Conservation (phyloP, 2,329 filamentous ascomycete genomes). For the Penicillium sp. region DNA sequence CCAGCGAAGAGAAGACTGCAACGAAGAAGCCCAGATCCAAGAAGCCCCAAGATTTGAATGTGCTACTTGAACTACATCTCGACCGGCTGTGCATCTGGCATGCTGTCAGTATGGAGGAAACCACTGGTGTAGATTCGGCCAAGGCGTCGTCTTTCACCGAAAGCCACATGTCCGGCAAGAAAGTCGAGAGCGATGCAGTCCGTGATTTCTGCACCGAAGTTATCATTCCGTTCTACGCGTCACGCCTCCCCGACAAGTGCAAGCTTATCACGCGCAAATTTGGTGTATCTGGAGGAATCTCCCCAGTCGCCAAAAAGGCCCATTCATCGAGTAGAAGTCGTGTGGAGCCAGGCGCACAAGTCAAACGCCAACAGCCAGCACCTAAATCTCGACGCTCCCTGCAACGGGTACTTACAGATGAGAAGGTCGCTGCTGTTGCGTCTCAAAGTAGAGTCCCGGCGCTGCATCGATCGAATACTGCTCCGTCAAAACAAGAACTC, state of each 20-base stretch:
- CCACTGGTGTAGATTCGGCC: slow-evolving; percentile 30
- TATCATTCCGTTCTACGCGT: slow-evolving; percentile 54
- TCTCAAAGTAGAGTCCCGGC: slow-evolving; percentile 42
- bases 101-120: slow-evolving; percentile 48
- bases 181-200: slow-evolving; percentile 48
- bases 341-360: slow-evolving; percentile 35
- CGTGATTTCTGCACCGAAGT: slow-evolving; percentile 57
- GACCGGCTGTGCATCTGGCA: slow-evolving; percentile 58
- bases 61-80: slow-evolving; percentile 52
- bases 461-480: slow-evolving; percentile 48
- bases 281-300: slow-evolving; percentile 46
- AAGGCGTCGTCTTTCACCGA: slow-evolving; percentile 33
- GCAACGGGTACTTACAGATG: slow-evolving; percentile 53
- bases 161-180: slow-evolving; percentile 36
- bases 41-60: slow-evolving; percentile 47
- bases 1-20: slow-evolving; percentile 19
- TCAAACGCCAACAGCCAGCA: slow-evolving; percentile 33
- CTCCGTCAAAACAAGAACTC: slow-evolving; percentile 41
- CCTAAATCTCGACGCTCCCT: slow-evolving; percentile 44
- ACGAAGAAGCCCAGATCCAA: slow-evolving; percentile 37
- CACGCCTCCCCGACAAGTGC: slow-evolving; percentile 53
- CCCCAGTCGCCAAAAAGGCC: slow-evolving; percentile 38
- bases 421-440: slow-evolving; percentile 37
- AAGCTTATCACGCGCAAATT: slow-evolving; percentile 52
- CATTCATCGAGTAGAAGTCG: slow-evolving; percentile 34